Evolutionary conservation across 106 monocot genomes (phyloP).

Genomic region (Dioscorea dumetorum): DNA sequence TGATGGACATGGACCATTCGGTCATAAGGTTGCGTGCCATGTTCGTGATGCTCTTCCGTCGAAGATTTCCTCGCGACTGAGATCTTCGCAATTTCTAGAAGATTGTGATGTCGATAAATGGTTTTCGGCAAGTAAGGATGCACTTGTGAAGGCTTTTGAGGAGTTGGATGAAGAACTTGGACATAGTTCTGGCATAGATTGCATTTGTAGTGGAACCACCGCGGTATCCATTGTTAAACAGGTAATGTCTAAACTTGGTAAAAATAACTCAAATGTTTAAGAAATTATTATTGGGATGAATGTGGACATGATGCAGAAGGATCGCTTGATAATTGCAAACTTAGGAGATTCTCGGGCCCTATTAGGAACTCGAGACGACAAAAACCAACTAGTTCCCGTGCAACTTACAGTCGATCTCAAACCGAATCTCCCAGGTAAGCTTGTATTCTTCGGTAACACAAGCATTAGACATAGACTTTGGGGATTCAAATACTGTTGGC

Average conservation of each 20-base stretch:
- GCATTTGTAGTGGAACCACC: slow-evolving; percentile 46
- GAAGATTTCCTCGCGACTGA: slow-evolving; percentile 8
- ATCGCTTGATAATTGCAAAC: slow-evolving; percentile 39
- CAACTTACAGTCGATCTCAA: slow-evolving; percentile 51
- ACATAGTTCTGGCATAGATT: slow-evolving; percentile 22
- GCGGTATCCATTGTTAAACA: slow-evolving; percentile 37
- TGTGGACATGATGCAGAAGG: slow-evolving; percentile 8
- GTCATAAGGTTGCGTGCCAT: slow-evolving; percentile 37
- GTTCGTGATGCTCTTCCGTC: slow-evolving; percentile 31
- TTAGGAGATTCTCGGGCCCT: slow-evolving; percentile 49
- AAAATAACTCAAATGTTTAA: too few species aligned
- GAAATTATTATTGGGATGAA: too few species aligned
- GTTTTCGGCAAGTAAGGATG: slow-evolving; percentile 18
- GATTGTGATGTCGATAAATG: neutral
- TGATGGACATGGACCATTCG: slow-evolving; percentile 43
- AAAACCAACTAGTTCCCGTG: slow-evolving; percentile 26
- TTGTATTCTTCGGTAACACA: neutral
- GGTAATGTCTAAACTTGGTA: slow-evolving; percentile 7
- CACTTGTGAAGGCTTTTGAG: slow-evolving; percentile 22
- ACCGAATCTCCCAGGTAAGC: slow-evolving; percentile 43
- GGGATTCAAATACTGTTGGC: too few species aligned
- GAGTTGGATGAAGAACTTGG: slow-evolving; percentile 40
- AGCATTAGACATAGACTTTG: too few species aligned
- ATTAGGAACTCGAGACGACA: slow-evolving; percentile 28
- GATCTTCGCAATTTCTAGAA: neutral